Conservation (phyloP, 163 green algal species). For the Scenedesmus sp. region DNA sequence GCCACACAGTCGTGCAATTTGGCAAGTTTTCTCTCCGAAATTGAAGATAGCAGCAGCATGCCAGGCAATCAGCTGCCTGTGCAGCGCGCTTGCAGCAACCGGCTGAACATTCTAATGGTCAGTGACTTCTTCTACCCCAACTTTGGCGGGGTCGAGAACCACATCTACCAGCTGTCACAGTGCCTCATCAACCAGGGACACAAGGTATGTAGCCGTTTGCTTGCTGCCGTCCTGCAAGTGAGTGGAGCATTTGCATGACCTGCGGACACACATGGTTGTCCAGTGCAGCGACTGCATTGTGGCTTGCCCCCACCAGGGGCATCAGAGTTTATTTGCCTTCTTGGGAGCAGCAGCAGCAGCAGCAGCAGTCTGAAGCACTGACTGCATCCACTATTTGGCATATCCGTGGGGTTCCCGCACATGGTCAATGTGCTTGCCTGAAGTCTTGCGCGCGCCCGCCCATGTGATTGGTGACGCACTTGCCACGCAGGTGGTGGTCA, state of each 20-base stretch:
- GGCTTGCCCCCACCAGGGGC: no score
- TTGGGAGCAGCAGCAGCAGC: no score
- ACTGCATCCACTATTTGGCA: no score
- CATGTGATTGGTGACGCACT: no score
- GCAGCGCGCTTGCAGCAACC: not conserved
- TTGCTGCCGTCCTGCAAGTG: not conserved
- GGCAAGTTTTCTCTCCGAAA: not conserved
- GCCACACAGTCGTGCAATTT: not conserved
- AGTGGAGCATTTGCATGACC: not conserved
- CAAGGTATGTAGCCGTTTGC: slow-evolving; percentile 70
- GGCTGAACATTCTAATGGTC: slow-evolving; percentile 86
- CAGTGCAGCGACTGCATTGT: not conserved
- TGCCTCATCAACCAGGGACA: slow-evolving; percentile 87
- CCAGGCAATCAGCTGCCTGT: not conserved
- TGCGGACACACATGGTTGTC: no score
- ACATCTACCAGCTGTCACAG: slow-evolving; percentile 96
- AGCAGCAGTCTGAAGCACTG: no score
- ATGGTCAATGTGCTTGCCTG: no score
- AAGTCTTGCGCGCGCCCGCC: no score
- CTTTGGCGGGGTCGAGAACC: slow-evolving; percentile 95
- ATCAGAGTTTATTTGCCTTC: not conserved
- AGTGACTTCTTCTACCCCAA: slow-evolving; percentile 98
- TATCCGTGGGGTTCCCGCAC: no score
- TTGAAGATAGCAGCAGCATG: not conserved
- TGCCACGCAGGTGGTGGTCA: slow-evolving; percentile 85